Evolutionary conservation across 768 basidiomycete genomes (phyloP), one percentile per base, ranked within the genome.

Genomic region (Tylopilus vinaceipallidus): DNA sequence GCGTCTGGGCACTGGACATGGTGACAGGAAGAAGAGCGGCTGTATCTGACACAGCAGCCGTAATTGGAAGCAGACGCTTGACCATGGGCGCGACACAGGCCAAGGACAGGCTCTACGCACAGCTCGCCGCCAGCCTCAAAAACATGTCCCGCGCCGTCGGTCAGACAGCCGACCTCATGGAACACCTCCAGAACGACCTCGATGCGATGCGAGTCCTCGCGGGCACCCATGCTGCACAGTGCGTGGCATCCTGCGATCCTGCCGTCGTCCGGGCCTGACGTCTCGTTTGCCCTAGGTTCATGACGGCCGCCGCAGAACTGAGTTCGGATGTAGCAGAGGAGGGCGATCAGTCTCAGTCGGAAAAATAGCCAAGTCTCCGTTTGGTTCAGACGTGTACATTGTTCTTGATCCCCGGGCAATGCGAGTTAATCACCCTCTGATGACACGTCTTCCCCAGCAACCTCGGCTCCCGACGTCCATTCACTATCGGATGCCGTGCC

Each of bases 151-250:
- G 80, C 17, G 82, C 84, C 0, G 76, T 92, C 42, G 74, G 76
- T 22, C 84, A 82, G 56, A 89, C 90, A 1, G 85, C 88, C 32
- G 83, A 84, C 57, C 75, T 91, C 20, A 86, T 88, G 67, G 88
- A 86, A 62, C 79, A 82, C 46, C 75, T 93, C 56, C 82, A 88
- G 54, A 75, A 79, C 38, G 88, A 90, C 70, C 68, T 93, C 45
- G 79, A 86, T 49, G 82, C 86, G 14, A 91, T 92, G 89, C 72
- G 81, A 47, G 81, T 80, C 26, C 82, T 94, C 54, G 85, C 89
- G 13, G 87, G 86, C 1, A 74, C 84, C 42, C 87, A 90, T 65
- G 88, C 86, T 17, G 86, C 90, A 46, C 91, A 91, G 90, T 91
- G 65, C 60, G 84, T 52, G 16, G 43, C 50, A 24, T 29, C 17